phyloP scores from a whole-genome alignment of 2,329 filamentous ascomycete species.

The Botrytis hyacinthi region DNA sequence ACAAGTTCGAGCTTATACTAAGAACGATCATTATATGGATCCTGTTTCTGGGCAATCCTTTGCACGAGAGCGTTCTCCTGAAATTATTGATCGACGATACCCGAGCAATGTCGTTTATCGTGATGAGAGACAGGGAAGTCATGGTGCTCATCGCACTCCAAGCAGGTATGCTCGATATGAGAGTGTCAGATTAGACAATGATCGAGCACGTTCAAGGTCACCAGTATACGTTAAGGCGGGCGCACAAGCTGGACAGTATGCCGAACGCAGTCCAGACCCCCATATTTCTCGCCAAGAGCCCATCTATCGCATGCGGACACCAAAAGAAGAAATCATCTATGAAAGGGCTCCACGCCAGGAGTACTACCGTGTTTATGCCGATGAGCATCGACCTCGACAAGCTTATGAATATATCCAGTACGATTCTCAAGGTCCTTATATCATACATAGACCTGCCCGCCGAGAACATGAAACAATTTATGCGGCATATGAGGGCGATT shows the following conservation, averaged over 20 bases:
- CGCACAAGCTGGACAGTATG: conserved; percentile 35
- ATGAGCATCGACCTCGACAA: conserved; percentile 36
- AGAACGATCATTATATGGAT: conserved; percentile 33
- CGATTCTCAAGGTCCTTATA: conserved; percentile 48
- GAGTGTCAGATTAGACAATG: conserved; percentile 38
- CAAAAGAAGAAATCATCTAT: conserved; percentile 36
- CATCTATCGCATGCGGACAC: conserved; percentile 37
- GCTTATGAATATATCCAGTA: conserved; percentile 48
- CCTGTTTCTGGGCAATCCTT: conserved; percentile 25
- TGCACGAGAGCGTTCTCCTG: conserved; percentile 35
- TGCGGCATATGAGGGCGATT: conserved; percentile 33
- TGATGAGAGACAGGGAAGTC: conserved; percentile 37
- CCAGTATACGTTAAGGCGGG: conserved; percentile 39
- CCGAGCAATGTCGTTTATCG: conserved; percentile 39
- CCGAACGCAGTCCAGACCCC: conserved; percentile 37
- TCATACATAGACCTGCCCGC: conserved; percentile 45
- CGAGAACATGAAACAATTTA: conserved; percentile 39
- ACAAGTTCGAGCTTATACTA: conserved; percentile 29
- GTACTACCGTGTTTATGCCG: conserved; percentile 40
- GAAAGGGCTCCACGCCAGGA: conserved; percentile 38
- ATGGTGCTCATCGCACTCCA: conserved; percentile 33
- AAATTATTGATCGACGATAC: conserved; percentile 38
- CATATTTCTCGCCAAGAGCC: conserved; percentile 33
- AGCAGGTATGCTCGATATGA: conserved; percentile 40
- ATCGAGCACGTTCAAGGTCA: conserved; percentile 39